A percentile compares a stretch with the other conserved stretches of the same genome.
phyloP scores from a whole-genome alignment of 2,329 filamentous ascomycete genomes.

The Ascochyta viciae-villosae region DNA sequence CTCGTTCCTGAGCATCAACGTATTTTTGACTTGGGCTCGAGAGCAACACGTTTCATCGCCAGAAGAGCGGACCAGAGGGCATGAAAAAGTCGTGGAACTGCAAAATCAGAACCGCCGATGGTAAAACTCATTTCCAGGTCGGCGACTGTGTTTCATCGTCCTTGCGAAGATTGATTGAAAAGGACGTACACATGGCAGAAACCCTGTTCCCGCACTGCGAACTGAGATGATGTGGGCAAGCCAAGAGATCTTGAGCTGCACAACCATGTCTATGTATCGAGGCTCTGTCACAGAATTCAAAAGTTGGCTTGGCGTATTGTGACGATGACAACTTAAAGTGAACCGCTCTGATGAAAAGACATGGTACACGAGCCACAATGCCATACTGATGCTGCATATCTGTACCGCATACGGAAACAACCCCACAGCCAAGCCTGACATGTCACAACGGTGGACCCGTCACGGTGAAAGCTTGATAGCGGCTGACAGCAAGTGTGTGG shows the following conservation, averaged over 20 bases:
- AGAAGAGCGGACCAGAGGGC: not conserved
- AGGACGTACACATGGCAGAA: not conserved
- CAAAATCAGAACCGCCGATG: not conserved
- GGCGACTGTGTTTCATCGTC: not conserved
- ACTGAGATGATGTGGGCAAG: not conserved
- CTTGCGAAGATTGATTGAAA: not conserved
- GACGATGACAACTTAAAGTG: not conserved
- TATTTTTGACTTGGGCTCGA: not conserved
- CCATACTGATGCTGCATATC: not conserved
- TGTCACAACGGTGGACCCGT: not conserved
- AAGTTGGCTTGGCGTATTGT: not conserved
- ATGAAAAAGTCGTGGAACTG: not conserved
- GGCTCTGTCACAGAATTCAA: not conserved
- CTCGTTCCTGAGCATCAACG: not conserved
- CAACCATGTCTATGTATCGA: not conserved
- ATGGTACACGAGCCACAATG: not conserved
- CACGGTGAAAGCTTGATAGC: not conserved
- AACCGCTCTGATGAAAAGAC: not conserved
- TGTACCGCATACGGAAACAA: not conserved
- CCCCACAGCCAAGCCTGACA: not conserved
- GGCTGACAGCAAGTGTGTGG: not conserved
- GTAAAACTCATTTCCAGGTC: not conserved
- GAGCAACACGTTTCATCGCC: not conserved
- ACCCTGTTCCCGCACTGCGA: not conserved
- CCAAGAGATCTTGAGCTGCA: not conserved